phyloP scores from a whole-genome alignment of 73 alveolate genomes.

The Paramecium pentaurelia region DNA sequence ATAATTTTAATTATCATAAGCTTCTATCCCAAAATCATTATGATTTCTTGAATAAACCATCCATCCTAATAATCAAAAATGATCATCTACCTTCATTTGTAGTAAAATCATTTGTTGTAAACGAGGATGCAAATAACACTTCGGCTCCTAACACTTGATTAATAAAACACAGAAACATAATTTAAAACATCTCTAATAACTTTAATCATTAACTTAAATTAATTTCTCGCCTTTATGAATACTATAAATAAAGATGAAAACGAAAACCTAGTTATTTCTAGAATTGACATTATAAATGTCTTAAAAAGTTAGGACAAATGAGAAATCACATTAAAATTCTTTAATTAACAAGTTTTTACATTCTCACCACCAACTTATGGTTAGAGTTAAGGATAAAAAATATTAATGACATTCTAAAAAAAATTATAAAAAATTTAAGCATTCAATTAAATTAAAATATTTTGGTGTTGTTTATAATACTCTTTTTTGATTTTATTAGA shows the following conservation, averaged over 20 bases:
- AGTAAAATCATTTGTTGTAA: not conserved
- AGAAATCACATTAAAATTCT: not conserved
- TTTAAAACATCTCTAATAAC: not conserved
- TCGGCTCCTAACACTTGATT: not conserved
- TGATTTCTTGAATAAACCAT: not conserved
- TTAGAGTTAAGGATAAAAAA: not conserved
- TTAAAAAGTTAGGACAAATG: too few relatives aligned
- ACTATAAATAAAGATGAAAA: not conserved
- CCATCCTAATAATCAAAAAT: not conserved
- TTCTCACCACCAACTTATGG: too few relatives aligned
- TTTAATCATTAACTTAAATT: not conserved
- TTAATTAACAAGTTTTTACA: not conserved
- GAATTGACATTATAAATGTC: not conserved
- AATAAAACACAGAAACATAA: not conserved
- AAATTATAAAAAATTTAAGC: not conserved
- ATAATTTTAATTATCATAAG: not conserved
- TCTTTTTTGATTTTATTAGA: not conserved
- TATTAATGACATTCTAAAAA: not conserved
- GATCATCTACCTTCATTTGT: not conserved
- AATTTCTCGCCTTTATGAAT: not conserved
- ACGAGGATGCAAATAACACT: not conserved
- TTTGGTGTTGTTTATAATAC: not conserved
- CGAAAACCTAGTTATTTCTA: not conserved
- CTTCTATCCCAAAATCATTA: too few relatives aligned
- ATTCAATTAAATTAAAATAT: not conserved